Percentiles rank a stretch among this genome's conserved stretches.
Conservation (phyloP, 495 filamentous ascomycete genomes). For the Platismatia glauca region DNA sequence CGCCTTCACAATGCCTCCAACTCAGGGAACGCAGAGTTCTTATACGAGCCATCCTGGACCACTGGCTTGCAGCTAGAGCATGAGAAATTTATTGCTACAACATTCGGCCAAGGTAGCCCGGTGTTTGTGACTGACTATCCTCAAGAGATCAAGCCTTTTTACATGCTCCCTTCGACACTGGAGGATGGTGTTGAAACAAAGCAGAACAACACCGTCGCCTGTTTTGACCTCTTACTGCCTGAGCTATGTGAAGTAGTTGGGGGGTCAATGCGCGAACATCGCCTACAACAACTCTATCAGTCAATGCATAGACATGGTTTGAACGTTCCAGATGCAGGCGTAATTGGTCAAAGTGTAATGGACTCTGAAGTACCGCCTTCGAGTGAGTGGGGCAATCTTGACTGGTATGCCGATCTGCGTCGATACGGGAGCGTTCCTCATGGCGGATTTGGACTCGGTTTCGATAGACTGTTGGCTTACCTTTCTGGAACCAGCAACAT, state of each 20-base stretch:
- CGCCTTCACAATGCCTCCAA: slow-evolving; percentile 52
- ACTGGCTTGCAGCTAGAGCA: slow-evolving; percentile 80
- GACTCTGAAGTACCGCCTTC: slow-evolving; percentile 4
- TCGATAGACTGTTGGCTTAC: slow-evolving; percentile 83
- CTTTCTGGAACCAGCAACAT: slow-evolving; percentile 76
- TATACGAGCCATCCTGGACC: slow-evolving; percentile 59
- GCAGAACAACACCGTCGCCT: slow-evolving; percentile 60
- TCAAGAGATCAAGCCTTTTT: slow-evolving; percentile 80
- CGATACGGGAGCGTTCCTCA: slow-evolving; percentile 93
- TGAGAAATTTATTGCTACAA: slow-evolving; percentile 75
- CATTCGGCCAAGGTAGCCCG: slow-evolving; percentile 58
- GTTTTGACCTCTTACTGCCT: slow-evolving; percentile 91
- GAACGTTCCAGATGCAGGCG: neutral
- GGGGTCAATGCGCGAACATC: slow-evolving; percentile 89
- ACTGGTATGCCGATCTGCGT: slow-evolving; percentile 93
- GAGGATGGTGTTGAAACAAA: neutral
- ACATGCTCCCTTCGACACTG: slow-evolving; percentile 62
- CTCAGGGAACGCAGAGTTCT: slow-evolving; percentile 46
- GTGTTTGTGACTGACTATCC: slow-evolving; percentile 95
- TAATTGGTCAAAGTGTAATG: neutral
- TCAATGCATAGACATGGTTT: slow-evolving; percentile 55
- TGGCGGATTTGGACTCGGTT: slow-evolving; percentile 89
- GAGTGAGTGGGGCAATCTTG: slow-evolving; percentile 45
- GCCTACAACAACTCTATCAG: slow-evolving; percentile 55
- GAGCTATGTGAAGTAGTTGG: slow-evolving; percentile 84